Evolutionary conservation across 345 rosid species (phyloP).

Genomic region (Boechera divaricarpa): DNA sequence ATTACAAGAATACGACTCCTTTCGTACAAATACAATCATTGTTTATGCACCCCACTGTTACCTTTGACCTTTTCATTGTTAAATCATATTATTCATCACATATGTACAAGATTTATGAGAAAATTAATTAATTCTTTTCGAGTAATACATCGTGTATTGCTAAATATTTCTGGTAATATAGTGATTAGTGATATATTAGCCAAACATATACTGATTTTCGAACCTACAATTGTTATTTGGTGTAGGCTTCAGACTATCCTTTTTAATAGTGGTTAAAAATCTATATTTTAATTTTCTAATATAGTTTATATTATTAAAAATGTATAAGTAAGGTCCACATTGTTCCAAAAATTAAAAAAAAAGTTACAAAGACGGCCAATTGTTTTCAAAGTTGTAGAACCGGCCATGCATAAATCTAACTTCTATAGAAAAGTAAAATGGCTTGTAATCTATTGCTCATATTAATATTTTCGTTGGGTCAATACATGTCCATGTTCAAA

Average conservation of each 20-base stretch:
- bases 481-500: no score
- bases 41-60: neutral
- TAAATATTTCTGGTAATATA: neutral
- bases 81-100: conserved; percentile 11
- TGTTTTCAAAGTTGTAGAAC: neutral
- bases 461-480: neutral
- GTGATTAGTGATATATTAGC: no score
- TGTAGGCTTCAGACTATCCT: neutral
- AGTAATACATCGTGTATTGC: neutral
- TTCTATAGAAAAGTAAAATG: neutral
- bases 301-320: no score
- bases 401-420: neutral
- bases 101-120: neutral
- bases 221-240: neutral
- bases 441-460: neutral
- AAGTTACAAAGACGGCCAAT: neutral
- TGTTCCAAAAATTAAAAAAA: neutral
- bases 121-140: neutral
- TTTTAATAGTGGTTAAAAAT: no score
- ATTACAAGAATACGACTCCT: neutral
- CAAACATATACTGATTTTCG: no score
- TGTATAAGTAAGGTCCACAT: neutral
- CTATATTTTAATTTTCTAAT: no score
- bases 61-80: conserved; percentile 36
- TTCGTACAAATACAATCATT: neutral